Percentiles rank a stretch among this genome's conserved stretches.
These are phyloP conservation scores for Coffea canephora DNA, from an alignment of 257 asterid species.

Conservation along the genomic window DNA sequence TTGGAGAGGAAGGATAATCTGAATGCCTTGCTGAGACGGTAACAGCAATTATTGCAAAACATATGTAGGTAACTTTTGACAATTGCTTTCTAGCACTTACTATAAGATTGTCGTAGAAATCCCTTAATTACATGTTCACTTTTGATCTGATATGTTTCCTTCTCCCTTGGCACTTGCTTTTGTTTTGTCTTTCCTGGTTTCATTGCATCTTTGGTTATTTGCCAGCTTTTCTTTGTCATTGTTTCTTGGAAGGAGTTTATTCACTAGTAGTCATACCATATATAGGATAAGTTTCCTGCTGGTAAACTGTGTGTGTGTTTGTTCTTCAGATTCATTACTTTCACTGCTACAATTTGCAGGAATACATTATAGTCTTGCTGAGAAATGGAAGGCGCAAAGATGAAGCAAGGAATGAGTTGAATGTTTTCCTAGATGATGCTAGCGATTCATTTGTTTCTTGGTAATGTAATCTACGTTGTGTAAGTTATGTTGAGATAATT, in stretches of 20 bases:
- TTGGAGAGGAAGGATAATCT: background rate
- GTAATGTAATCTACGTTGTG: constrained; percentile 33
- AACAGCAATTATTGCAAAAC: background rate
- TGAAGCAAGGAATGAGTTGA: constrained; percentile 87
- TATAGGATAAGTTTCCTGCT: background rate
- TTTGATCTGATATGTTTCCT: too few relatives aligned
- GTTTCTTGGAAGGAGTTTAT: background rate
- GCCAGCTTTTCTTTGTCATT: background rate
- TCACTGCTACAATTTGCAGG: constrained; percentile 50
- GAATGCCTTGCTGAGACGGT: background rate
- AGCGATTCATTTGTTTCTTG: constrained; percentile 78
- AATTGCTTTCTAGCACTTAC: background rate
- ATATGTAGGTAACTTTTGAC: background rate
- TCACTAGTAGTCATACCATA: background rate
- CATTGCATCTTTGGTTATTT: background rate
- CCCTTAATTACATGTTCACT: background rate
- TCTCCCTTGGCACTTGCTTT: background rate
- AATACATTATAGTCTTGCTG: constrained; percentile 85
- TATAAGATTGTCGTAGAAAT: background rate
- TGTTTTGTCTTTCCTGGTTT: background rate
- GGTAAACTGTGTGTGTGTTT: background rate
- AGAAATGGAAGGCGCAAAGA: constrained; percentile 93
- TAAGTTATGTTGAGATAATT: constrained; percentile 10
- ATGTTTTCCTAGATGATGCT: constrained; percentile 90
- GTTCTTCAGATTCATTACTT: constrained; percentile 18